Base-by-base conservation (phyloP, 805 yeast genomes). In the Blastobotrys robertii region DNA sequence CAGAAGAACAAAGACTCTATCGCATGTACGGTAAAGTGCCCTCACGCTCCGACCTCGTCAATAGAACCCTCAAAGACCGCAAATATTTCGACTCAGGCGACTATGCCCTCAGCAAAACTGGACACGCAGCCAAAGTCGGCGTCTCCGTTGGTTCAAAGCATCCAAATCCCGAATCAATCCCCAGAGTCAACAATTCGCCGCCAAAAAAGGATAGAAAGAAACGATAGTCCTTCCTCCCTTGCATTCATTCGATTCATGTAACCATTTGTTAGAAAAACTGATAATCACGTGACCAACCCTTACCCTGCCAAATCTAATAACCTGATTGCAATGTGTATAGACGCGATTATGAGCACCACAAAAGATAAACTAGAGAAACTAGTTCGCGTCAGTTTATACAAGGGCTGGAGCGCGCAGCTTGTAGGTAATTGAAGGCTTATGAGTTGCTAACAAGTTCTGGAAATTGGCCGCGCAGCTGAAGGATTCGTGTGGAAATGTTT, bases 61-160 rank as follows among this genome's bases (percentile, higher is more conserved):
- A 81, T 41, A 76, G 81, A 48, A 84, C 82, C 58, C 44, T 56
- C 31, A 84, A 83, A 62, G 96, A 87, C 50, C 76, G 95, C 54
- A 88, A 86, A 66, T 87, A 83, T 62, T 88, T 87, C 56, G 97
- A 87, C 58, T 82, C 94, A 48, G 96, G 96, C 8, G 97, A 87
- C 63, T 87, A 87, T 62, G 95, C 95, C 8, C 74, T 87, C 73
- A 83, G 58, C 43, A 53, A 63, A 35, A 64, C 67, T 16, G 67
- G 66, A 38, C 52, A 53, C 38, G 56, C 60, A 7, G 45, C 55
- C 25, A 50, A 59, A 14, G 54, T 57, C 16, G 62, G 56, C 37
- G 54, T 57, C 30, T 53, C 61, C 52, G 56, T 55, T n/a, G 58
- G 57, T 1, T 44, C 50, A 11, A 46, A 46, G 39, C 54, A 50